A percentile compares a stretch with the other conserved stretches of the same genome.
Conservation (phyloP, 2,329 filamentous ascomycete genomes). For the Curvularia sp. region DNA sequence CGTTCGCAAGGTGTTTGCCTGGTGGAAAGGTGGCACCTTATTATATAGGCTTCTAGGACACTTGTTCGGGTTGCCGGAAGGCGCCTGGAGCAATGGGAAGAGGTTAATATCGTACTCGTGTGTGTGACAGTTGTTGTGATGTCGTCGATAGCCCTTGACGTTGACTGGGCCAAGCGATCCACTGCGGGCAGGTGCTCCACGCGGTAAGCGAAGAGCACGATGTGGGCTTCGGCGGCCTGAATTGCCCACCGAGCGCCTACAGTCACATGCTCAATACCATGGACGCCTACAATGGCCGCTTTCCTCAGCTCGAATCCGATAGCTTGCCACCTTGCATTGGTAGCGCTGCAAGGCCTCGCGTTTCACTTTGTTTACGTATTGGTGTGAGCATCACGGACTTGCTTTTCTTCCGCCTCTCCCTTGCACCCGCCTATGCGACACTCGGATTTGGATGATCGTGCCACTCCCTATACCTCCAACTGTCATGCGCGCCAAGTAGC, state of each 20-base stretch:
- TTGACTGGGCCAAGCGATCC: conserved; percentile 14
- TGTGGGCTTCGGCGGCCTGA: conserved; percentile 9
- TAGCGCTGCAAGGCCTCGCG: conserved; percentile 24
- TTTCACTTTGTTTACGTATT: conserved; percentile 20
- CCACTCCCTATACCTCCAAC: neutral
- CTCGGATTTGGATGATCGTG: neutral
- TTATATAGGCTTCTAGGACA: conserved; percentile 38
- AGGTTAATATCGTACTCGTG: conserved; percentile 21
- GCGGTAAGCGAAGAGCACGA: conserved; percentile 26
- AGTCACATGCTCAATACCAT: conserved; percentile 2
- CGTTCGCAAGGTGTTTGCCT: conserved; percentile 29
- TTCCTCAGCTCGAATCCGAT: conserved; percentile 12
- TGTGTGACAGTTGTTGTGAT: conserved; percentile 25
- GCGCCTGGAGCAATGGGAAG: conserved; percentile 34
- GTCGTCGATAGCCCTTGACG: conserved; percentile 23
- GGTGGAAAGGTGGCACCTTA: conserved; percentile 28
- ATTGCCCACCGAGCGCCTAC: neutral
- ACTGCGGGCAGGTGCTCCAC: conserved; percentile 15
- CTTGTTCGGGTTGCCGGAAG: conserved; percentile 31
- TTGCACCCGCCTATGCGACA: neutral
- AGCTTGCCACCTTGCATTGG: conserved; percentile 23
- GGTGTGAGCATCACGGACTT: conserved; percentile 7
- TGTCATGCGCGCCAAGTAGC: conserved; percentile 1
- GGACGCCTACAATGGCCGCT: conserved; percentile 7
- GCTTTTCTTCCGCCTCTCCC: conserved; percentile 1